Evolutionary conservation across 805 yeast species (phyloP), one percentile per base, ranked within the genome.

Genomic region (Starmerella geochares): DNA sequence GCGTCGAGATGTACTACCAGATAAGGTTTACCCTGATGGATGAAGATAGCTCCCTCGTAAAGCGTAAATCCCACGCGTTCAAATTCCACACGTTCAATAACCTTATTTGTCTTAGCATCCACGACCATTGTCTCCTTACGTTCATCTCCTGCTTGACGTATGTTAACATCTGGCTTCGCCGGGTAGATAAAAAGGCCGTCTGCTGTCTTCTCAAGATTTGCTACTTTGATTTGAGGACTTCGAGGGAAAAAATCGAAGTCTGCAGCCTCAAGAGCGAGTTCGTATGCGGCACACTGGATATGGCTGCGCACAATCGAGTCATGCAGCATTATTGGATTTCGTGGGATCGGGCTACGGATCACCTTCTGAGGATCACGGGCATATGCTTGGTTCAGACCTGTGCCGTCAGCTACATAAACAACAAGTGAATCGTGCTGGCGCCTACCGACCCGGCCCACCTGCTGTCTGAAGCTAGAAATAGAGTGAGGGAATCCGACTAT

Each of bases 361-460:
- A 86, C 61, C 45, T 76, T 76, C 3, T 76, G 76, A 0, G 90
- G 82, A 60, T 85, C 78, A 7, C 73, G 71, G 67, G 85, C 78
- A 62, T 82, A 90, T 62, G 83, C 80, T 59, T 86, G 94, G 65
- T 90, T 95, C 1, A 86, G 78, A 0, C 96, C 95, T 23, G 79
- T 77, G 4, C 69, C 69, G 32, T 92, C 83, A 1, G 88, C 92
- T 11, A 92, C 85, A 47, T 83, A 78, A 3, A 92, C 68, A 0
- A 96, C 90, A 61, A 92, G 66, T 3, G 96, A 86, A 43, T 92
- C 96, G 4, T 53, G 56, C 47, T 75, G 77, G 56, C 95, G 78
- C 63, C 99, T 73, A 16, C 99, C 99, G 0, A 96, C 97, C 61
- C 99, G 74, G 32, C 99, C 99, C 69, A 92, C 82, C 62, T 92